phyloP scores from a whole-genome alignment of 768 basidiomycete species.

The Tylopilus plumbeoviolaceoides region DNA sequence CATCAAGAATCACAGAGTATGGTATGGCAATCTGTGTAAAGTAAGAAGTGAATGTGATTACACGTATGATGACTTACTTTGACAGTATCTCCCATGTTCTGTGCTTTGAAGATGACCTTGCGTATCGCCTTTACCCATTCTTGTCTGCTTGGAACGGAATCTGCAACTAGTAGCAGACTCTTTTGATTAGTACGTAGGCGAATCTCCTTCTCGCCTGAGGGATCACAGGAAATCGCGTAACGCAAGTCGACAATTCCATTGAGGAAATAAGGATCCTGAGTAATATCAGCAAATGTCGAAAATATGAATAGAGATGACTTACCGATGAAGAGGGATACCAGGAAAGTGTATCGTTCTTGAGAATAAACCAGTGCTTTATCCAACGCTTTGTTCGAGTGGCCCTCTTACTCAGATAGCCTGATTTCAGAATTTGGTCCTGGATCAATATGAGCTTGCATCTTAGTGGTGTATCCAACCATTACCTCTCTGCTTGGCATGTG shows the following conservation, averaged over 20 bases:
- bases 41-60: conserved; percentile 3
- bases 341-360: conserved; percentile 93
- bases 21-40: conserved; percentile 80
- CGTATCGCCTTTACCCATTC: conserved; percentile 97
- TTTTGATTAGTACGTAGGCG: conserved; percentile 82
- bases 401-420: conserved; percentile 85
- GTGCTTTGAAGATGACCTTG: conserved; percentile 92
- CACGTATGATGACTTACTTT: conserved; percentile 50
- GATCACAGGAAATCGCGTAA: conserved; percentile 88
- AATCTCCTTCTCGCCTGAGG: conserved; percentile 72
- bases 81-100: conserved; percentile 94
- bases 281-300: conserved; percentile 3
- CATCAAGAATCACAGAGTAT: conserved; percentile 82
- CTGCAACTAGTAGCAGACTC: conserved; percentile 64
- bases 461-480: conserved; percentile 9
- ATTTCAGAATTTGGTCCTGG: conserved; percentile 90
- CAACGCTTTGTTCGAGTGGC: conserved; percentile 86
- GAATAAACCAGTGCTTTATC: conserved; percentile 94
- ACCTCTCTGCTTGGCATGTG: conserved; percentile 92
- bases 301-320: conserved; percentile 22
- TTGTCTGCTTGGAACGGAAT: conserved; percentile 78
- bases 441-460: conserved; percentile 11
- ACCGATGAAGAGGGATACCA: conserved; percentile 97
- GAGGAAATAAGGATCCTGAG: conserved; percentile 94
- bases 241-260: conserved; percentile 94